Conservation (phyloP, 305 asterid genomes). For the Plantago lanceolata region DNA sequence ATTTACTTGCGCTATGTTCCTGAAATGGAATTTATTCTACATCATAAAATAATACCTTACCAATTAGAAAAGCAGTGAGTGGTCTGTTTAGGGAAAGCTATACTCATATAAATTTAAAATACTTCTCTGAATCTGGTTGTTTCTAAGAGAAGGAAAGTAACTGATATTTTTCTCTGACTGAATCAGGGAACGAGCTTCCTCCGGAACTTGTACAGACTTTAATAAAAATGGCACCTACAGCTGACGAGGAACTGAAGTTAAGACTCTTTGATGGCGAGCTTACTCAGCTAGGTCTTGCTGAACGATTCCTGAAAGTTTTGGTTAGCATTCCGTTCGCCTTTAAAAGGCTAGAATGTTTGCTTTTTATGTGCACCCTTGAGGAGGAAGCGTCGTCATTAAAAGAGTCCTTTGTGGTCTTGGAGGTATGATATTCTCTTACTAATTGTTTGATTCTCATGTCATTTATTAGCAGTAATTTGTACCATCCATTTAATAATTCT, state of each 20-base stretch:
- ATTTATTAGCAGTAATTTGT: background rate
- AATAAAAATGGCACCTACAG: constrained; percentile 80
- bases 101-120: background rate
- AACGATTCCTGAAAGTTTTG: constrained; percentile 79
- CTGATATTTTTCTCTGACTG: constrained; percentile 28
- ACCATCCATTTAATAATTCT: background rate
- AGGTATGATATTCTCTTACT: constrained; percentile 47
- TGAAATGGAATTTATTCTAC: too few relatives aligned
- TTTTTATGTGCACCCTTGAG: constrained; percentile 74
- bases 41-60: too few relatives aligned
- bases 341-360: constrained; percentile 75
- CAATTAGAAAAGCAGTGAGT: background rate
- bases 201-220: constrained; percentile 68
- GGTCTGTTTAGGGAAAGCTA: background rate
- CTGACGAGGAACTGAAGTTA: constrained; percentile 87
- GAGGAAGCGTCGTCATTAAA: constrained; percentile 57
- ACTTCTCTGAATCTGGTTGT: background rate
- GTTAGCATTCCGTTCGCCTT: constrained; percentile 82
- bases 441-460: background rate
- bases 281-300: constrained; percentile 79
- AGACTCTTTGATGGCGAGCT: constrained; percentile 67
- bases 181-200: constrained; percentile 87
- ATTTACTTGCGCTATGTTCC: background rate
- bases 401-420: constrained; percentile 71
- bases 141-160: background rate